Evolutionary conservation across 2,329 filamentous ascomycete species (phyloP).

Genomic region (Apiospora pterosperma): DNA sequence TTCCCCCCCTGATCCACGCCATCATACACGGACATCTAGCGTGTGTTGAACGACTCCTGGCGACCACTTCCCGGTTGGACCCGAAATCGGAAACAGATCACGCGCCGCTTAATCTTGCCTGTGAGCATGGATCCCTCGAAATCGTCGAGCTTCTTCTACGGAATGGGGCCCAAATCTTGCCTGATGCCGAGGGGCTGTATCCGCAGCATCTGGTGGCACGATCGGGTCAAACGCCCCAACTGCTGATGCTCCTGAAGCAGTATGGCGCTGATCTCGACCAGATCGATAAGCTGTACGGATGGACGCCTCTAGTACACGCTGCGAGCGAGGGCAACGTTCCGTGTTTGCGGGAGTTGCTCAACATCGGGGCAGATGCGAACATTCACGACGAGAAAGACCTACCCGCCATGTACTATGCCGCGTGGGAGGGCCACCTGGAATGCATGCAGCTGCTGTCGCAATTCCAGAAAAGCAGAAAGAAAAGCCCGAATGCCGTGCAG

Average conservation of each 20-base stretch:
- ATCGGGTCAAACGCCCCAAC: constrained; percentile 75
- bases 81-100: constrained; percentile 85
- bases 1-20: constrained; percentile 90
- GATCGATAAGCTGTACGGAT: constrained; percentile 92
- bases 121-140: constrained; percentile 82
- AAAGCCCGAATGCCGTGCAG: constrained; percentile 40
- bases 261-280: constrained; percentile 91
- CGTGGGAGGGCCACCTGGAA: constrained; percentile 93
- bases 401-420: constrained; percentile 96
- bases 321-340: constrained; percentile 93
- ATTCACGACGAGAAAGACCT: constrained; percentile 89
- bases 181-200: constrained; percentile 92
- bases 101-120: constrained; percentile 90
- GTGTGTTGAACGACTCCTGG: constrained; percentile 76
- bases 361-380: constrained; percentile 73
- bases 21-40: constrained; percentile 83
- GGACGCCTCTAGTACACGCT: constrained; percentile 94
- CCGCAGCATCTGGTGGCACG: constrained; percentile 96
- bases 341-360: constrained; percentile 77
- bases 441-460: constrained; percentile 86
- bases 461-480: constrained; percentile 41
- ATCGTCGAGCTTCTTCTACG: constrained; percentile 84
- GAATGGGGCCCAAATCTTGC: constrained; percentile 76
- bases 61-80: constrained; percentile 78
- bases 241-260: constrained; percentile 75